phyloP scores from a whole-genome alignment of 345 rosid species.

The Citrus sp. region DNA sequence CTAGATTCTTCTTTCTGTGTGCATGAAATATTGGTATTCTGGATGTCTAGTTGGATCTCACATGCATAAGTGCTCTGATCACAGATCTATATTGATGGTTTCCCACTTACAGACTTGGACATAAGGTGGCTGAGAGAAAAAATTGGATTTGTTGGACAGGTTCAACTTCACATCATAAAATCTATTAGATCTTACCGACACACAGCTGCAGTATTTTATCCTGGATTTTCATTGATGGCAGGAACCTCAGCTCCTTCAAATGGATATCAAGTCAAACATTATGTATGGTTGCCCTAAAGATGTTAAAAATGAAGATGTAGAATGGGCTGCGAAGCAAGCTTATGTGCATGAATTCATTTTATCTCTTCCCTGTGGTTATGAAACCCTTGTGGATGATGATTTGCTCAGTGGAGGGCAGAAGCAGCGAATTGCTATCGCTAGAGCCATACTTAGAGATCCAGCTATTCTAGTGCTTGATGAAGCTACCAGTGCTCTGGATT shows the following conservation, averaged over 20 bases:
- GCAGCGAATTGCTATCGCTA: conserved; percentile 56
- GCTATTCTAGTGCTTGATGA: conserved; percentile 52
- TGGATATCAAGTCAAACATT: conserved; percentile 47
- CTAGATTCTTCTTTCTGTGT: neutral
- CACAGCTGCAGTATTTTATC: neutral
- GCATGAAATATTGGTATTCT: neutral
- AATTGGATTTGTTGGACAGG: conserved; percentile 48
- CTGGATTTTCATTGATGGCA: conserved; percentile 17
- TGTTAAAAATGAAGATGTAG: conserved; percentile 29
- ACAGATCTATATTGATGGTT: conserved; percentile 39
- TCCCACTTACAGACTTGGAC: conserved; percentile 33
- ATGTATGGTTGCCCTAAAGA: conserved; percentile 38
- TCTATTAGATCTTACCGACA: neutral
- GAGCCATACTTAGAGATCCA: conserved; percentile 58
- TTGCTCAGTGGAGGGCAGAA: conserved; percentile 56
- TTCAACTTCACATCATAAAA: conserved; percentile 1
- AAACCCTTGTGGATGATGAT: conserved; percentile 50
- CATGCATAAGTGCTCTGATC: neutral
- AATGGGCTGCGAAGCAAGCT: conserved; percentile 49
- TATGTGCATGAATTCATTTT: conserved; percentile 62
- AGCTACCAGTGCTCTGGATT: conserved; percentile 60
- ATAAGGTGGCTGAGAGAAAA: conserved; percentile 40
- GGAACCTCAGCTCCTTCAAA: conserved; percentile 45
- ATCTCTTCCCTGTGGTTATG: conserved; percentile 59
- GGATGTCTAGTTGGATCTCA: conserved; percentile 1